Percentiles rank a stretch among this genome's conserved stretches.
Conservation (phyloP, 108 stramenopile species). For the Stephanodiscus minutulus region DNA sequence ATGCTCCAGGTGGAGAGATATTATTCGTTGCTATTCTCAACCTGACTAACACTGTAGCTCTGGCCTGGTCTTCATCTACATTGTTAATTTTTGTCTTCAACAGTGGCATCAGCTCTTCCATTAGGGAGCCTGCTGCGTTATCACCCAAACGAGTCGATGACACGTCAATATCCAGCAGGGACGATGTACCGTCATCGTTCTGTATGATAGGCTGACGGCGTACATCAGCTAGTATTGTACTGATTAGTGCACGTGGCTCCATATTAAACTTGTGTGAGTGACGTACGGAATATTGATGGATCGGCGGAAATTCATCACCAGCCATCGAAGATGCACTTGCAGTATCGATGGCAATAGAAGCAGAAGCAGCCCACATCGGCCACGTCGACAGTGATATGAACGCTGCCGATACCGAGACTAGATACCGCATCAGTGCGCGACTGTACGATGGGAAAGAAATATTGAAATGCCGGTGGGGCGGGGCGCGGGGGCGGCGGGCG, state of each 20-base stretch:
- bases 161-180: constrained; percentile 36
- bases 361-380: background rate
- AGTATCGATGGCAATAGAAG: background rate
- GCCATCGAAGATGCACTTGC: background rate
- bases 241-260: constrained; percentile 10
- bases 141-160: constrained; percentile 34
- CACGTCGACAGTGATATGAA: background rate
- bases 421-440: background rate
- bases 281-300: constrained; percentile 7
- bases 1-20: constrained; percentile 42
- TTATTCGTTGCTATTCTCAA: constrained; percentile 48
- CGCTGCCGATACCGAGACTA: background rate
- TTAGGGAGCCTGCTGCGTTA: constrained; percentile 17
- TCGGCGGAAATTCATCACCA: background rate
- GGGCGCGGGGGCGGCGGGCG: background rate
- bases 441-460: too few relatives aligned
- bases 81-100: constrained; percentile 4
- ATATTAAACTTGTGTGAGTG: constrained; percentile 27
- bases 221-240: constrained; percentile 27
- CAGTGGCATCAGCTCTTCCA: constrained; percentile 18
- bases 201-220: background rate
- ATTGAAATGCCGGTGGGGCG: too few relatives aligned
- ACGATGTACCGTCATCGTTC: background rate
- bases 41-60: background rate
- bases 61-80: background rate